Evolutionary conservation across 2,329 filamentous ascomycete species (phyloP).

Genomic region (Colletotrichum acutatum): DNA sequence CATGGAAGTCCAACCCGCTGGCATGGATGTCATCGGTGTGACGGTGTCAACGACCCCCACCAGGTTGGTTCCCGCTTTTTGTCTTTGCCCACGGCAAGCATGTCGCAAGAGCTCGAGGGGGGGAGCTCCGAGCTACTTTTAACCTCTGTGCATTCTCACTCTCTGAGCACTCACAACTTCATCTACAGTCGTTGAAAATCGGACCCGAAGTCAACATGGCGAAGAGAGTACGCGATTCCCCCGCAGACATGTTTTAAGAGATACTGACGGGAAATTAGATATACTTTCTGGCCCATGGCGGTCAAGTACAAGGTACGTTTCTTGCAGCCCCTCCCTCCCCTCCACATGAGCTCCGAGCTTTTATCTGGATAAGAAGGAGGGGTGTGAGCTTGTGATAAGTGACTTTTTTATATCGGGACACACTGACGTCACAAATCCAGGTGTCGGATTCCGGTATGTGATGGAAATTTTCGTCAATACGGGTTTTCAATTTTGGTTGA

Average conservation of each 20-base stretch:
- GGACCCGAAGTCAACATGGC: constrained; percentile 40
- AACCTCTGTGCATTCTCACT: constrained; percentile 5
- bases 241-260: neutral
- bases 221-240: constrained; percentile 46
- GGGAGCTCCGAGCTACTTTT: constrained; percentile 34
- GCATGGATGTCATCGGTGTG: constrained; percentile 18
- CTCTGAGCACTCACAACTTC: neutral
- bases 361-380: constrained; percentile 19
- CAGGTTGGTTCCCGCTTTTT: neutral
- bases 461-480: neutral
- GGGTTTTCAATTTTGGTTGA: neutral
- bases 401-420: neutral
- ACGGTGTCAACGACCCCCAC: constrained; percentile 2
- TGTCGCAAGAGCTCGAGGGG: constrained; percentile 1
- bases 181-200: neutral
- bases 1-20: neutral
- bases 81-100: neutral
- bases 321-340: constrained; percentile 53
- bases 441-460: constrained; percentile 65
- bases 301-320: constrained; percentile 71
- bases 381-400: constrained; percentile 3
- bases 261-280: constrained; percentile 53
- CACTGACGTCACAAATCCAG: constrained; percentile 49
- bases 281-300: constrained; percentile 73
- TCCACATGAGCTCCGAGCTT: constrained; percentile 45